These are phyloP conservation scores for Phytophthora boehmeriae DNA, from an alignment of 352 stramenopile species.

Conservation along the genomic window DNA sequence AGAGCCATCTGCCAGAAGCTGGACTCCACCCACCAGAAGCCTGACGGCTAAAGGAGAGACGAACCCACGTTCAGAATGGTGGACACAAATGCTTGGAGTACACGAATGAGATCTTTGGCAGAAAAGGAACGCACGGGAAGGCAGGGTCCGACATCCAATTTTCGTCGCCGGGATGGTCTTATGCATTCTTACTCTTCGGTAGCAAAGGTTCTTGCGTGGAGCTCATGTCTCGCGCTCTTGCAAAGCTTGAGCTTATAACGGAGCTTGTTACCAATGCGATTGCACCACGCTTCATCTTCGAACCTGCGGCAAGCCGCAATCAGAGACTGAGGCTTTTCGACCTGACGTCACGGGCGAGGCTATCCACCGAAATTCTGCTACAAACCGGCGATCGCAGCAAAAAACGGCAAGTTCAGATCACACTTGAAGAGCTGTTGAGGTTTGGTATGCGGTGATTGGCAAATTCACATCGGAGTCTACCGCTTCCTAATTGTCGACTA, in stretches of 20 bases:
- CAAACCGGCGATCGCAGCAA: conserved; percentile 8
- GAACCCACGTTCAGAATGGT: conserved; percentile 12
- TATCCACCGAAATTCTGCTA: conserved; percentile 32
- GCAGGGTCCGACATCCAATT: background rate
- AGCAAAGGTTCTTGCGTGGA: background rate
- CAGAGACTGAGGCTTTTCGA: conserved; percentile 19
- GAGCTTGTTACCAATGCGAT: background rate
- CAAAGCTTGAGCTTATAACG: background rate
- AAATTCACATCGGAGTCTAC: background rate
- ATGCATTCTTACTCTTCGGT: conserved; percentile 12
- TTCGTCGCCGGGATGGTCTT: conserved; percentile 5
- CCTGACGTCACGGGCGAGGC: conserved; percentile 28
- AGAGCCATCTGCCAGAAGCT: background rate
- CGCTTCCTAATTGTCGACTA: conserved; percentile 6
- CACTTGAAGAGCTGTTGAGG: conserved; percentile 9
- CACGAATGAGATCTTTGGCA: conserved; percentile 21
- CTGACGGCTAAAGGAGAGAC: conserved; percentile 23
- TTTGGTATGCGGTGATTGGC: background rate
- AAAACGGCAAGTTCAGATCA: conserved; percentile 1
- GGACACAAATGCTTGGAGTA: conserved; percentile 10
- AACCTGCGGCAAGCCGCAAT: conserved; percentile 11
- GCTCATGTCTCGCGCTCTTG: background rate
- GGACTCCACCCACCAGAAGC: background rate
- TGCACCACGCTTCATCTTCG: background rate
- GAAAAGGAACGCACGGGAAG: conserved; percentile 12